Evolutionary conservation across 768 basidiomycete species (phyloP).

Genomic region (Rhizopogon vulgaris): DNA sequence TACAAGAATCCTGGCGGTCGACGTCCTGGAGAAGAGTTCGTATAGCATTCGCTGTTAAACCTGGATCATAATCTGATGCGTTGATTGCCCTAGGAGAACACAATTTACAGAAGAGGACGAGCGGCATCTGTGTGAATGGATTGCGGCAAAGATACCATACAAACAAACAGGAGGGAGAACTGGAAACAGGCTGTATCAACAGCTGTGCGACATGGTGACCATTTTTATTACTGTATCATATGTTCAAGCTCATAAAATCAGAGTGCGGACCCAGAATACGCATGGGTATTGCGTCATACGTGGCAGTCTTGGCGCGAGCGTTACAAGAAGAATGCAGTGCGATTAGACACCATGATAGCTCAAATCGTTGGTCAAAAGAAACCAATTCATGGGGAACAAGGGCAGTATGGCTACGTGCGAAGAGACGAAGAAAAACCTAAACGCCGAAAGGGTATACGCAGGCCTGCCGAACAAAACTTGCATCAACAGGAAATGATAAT

Average conservation of each 20-base stretch:
- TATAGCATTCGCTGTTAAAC: conserved; percentile 5
- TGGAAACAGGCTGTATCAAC: conserved; percentile 78
- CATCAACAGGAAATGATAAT: conserved; percentile 14
- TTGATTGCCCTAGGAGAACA: conserved; percentile 46
- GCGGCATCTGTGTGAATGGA: conserved; percentile 68
- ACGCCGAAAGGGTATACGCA: conserved; percentile 46
- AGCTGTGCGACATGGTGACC: conserved; percentile 65
- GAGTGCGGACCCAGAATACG: conserved; percentile 64
- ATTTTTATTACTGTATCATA: not conserved
- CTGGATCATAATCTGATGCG: not conserved
- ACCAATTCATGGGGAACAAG: conserved; percentile 66
- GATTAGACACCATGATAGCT: conserved; percentile 60
- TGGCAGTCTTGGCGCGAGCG: conserved; percentile 90
- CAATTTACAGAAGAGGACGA: conserved; percentile 78
- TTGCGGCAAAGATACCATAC: conserved; percentile 77
- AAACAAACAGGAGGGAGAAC: conserved; percentile 79
- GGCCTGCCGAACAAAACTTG: conserved; percentile 21
- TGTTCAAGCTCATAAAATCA: conserved; percentile 18
- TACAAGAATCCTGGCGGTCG: conserved; percentile 84
- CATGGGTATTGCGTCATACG: conserved; percentile 77
- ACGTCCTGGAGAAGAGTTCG: conserved; percentile 76
- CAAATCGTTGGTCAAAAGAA: conserved; percentile 66
- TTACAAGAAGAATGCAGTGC: conserved; percentile 75
- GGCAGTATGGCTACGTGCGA: conserved; percentile 78
- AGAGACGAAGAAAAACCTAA: conserved; percentile 66